Conservation (phyloP, 257 asterid genomes). For the Anisodus acutangulus region DNA sequence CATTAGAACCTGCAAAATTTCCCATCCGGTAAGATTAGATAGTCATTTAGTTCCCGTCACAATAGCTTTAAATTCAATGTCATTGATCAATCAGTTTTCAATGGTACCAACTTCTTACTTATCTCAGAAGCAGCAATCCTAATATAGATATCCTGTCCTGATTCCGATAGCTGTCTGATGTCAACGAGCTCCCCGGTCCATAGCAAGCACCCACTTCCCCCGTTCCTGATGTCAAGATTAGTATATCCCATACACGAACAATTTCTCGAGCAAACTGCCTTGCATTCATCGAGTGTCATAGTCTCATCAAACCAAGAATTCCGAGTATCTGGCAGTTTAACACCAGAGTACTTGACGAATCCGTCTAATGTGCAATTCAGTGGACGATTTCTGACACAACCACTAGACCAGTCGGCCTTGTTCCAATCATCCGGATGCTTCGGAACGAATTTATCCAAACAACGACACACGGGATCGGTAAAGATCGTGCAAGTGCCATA, state of each 20-base stretch:
- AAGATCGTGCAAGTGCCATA: slow-evolving; percentile 36
- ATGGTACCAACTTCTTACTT: slow-evolving; percentile 24
- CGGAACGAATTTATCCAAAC: slow-evolving; percentile 39
- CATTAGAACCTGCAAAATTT: slow-evolving; percentile 16
- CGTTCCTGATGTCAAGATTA: slow-evolving; percentile 33
- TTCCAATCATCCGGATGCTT: slow-evolving; percentile 36
- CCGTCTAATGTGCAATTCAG: slow-evolving; percentile 37
- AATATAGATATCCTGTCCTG: slow-evolving; percentile 43
- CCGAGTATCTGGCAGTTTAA: slow-evolving; percentile 42
- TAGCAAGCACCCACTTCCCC: slow-evolving; percentile 39
- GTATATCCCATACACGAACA: slow-evolving; percentile 49
- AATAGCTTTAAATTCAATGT: not conserved
- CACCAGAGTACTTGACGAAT: slow-evolving; percentile 35
- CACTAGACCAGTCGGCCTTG: slow-evolving; percentile 37
- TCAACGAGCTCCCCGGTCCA: slow-evolving; percentile 47
- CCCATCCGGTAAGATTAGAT: not conserved
- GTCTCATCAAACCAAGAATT: slow-evolving; percentile 34
- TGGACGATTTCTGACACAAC: slow-evolving; percentile 37
- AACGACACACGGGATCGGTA: slow-evolving; percentile 40
- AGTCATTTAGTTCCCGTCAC: not conserved
- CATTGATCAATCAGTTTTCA: not conserved
- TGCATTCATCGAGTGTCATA: slow-evolving; percentile 40
- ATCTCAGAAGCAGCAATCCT: slow-evolving; percentile 42
- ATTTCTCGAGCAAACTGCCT: slow-evolving; percentile 39
- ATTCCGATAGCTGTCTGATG: slow-evolving; percentile 31